These are phyloP conservation scores for Marasmius fiardii DNA, from an alignment of 1,284 basidiomycete genomes.

Conservation along the genomic window DNA sequence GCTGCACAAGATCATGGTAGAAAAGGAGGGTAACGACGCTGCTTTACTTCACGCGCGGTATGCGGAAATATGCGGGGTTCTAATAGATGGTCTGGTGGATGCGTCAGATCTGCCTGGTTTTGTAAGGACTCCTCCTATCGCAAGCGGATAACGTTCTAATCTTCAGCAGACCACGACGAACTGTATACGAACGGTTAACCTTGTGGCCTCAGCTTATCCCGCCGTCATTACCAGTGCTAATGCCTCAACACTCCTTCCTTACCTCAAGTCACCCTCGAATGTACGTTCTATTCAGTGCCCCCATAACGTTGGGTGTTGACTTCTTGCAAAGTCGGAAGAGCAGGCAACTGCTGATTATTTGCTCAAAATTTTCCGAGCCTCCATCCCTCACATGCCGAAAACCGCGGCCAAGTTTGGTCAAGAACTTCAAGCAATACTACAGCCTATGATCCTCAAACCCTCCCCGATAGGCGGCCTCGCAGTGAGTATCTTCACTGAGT, in stretches of 20 bases:
- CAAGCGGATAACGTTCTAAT: conserved; percentile 15
- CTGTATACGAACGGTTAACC: conserved; percentile 80
- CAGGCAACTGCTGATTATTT: conserved; percentile 79
- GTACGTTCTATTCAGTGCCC: conserved; percentile 36
- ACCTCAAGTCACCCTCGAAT: conserved; percentile 77
- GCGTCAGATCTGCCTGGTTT: conserved; percentile 76
- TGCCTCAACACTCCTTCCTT: conserved; percentile 81
- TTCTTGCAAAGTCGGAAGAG: conserved; percentile 66
- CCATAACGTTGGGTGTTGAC: not conserved
- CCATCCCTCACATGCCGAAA: conserved; percentile 85
- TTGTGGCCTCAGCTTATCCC: conserved; percentile 80
- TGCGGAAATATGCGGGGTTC: conserved; percentile 72
- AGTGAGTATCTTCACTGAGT: conserved; percentile 34
- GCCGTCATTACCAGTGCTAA: conserved; percentile 77
- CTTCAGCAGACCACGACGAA: conserved; percentile 65
- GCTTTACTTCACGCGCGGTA: conserved; percentile 59
- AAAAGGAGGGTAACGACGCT: conserved; percentile 53
- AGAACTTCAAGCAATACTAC: conserved; percentile 75
- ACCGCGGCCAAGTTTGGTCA: conserved; percentile 84
- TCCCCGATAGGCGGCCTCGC: conserved; percentile 60
- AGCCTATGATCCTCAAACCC: conserved; percentile 87
- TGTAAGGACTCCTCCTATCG: conserved; percentile 44
- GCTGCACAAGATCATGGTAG: conserved; percentile 73
- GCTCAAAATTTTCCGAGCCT: conserved; percentile 82
- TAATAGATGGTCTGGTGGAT: conserved; percentile 88